Conservation (phyloP, 2,329 filamentous ascomycete species). For the Xylariales sp. region DNA sequence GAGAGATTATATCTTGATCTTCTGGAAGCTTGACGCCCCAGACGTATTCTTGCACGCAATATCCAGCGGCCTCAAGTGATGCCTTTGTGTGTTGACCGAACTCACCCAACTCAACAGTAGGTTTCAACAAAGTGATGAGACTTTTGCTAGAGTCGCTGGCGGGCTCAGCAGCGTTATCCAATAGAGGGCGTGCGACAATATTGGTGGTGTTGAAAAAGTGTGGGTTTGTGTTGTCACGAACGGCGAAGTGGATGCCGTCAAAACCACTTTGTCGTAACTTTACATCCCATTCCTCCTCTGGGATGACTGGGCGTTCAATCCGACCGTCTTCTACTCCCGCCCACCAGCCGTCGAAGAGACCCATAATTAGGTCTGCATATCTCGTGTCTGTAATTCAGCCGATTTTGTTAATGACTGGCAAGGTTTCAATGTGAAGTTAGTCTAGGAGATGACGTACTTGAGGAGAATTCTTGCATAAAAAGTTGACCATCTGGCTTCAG, state of each 20-base stretch:
- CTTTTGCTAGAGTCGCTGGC: neutral
- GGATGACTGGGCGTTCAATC: neutral
- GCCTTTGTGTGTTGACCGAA: conserved; percentile 1
- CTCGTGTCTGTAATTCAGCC: neutral
- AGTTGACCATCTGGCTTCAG: conserved; percentile 11
- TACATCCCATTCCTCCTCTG: conserved; percentile 2
- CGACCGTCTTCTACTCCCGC: neutral
- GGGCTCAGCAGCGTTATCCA: neutral
- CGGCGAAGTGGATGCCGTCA: neutral
- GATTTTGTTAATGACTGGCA: too few species aligned
- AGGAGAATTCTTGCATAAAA: conserved; percentile 7
- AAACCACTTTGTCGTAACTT: conserved; percentile 4
- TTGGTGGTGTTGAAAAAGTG: neutral
- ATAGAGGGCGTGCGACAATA: neutral
- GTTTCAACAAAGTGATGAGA: conserved; percentile 1
- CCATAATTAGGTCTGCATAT: conserved; percentile 4
- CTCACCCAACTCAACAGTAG: neutral
- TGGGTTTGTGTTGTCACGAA: neutral
- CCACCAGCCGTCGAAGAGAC: conserved; percentile 8
- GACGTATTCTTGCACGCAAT: neutral
- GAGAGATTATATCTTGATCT: neutral
- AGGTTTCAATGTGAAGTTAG: too few species aligned
- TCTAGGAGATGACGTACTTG: neutral
- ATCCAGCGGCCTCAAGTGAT: neutral
- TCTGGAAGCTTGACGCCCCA: neutral